phyloP scores from a whole-genome alignment of 306 rosid genomes.

The Albizia julibrissin region DNA sequence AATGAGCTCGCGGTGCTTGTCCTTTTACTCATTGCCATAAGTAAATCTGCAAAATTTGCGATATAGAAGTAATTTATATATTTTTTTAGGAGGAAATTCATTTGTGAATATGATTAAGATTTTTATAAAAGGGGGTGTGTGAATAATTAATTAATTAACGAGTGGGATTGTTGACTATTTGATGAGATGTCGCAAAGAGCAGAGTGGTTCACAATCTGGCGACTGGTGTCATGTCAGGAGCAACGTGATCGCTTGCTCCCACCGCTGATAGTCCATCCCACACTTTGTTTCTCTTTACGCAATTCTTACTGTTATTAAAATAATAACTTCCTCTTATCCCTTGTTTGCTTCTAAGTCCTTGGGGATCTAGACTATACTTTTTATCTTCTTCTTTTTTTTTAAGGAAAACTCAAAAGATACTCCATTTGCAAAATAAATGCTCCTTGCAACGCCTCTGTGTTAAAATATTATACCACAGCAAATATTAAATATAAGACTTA shows the following conservation, averaged over 20 bases:
- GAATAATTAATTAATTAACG: not conserved
- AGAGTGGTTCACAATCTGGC: not conserved
- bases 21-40: not conserved
- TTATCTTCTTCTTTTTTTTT: not conserved
- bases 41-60: not conserved
- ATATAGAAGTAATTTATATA: too few species aligned
- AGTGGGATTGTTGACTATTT: not conserved
- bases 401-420: not conserved
- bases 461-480: not conserved
- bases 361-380: not conserved
- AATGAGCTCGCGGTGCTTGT: not conserved
- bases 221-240: not conserved
- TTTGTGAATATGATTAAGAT: not conserved
- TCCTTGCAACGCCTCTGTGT: not conserved
- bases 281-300: not conserved
- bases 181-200: not conserved
- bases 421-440: not conserved
- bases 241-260: constrained; percentile 2
- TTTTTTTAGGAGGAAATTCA: too few species aligned
- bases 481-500: too few species aligned
- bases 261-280: not conserved
- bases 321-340: not conserved
- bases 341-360: not conserved
- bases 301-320: not conserved
- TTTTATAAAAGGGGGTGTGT: not conserved